These are phyloP conservation scores for Metrosideros polymorpha DNA, from an alignment of 441 rosid genomes.

Conservation along the genomic window DNA sequence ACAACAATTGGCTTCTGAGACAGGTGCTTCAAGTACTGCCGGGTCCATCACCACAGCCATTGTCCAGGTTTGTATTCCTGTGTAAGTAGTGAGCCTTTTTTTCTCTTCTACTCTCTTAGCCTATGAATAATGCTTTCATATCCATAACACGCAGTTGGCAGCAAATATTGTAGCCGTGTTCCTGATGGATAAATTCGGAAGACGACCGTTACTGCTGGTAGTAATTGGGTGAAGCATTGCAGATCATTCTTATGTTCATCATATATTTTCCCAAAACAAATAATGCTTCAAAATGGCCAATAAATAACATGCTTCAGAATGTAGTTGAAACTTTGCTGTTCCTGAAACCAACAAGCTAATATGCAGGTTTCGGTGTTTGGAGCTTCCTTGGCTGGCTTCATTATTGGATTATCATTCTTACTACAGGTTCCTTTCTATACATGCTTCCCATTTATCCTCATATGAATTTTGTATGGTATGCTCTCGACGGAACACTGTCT, in stretches of 20 bases:
- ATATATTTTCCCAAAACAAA: not conserved
- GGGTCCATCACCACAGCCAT: not conserved
- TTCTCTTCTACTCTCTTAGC: not conserved
- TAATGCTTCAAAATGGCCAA: not conserved
- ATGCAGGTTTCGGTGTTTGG: slow-evolving; percentile 1
- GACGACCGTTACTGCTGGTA: not conserved
- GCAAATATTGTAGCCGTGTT: not conserved
- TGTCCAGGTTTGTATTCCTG: not conserved
- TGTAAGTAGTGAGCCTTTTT: not conserved
- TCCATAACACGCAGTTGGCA: not conserved
- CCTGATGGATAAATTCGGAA: slow-evolving; percentile 1
- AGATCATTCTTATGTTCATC: not conserved
- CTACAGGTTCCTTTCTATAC: not conserved
- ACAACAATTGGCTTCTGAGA: not conserved
- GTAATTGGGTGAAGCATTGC: not conserved
- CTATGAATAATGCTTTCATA: not conserved
- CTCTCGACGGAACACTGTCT: not conserved
- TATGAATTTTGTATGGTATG: not conserved
- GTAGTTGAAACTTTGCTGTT: not conserved
- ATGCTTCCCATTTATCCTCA: not conserved
- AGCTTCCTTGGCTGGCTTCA: not conserved
- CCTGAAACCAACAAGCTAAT: not conserved
- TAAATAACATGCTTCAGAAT: not conserved
- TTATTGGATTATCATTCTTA: slow-evolving; percentile 6
- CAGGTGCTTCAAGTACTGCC: not conserved